Evolutionary conservation across 2,329 filamentous ascomycete genomes (phyloP), one percentile per base, ranked within the genome.

Genomic region (Trichoderma afroharzianum): DNA sequence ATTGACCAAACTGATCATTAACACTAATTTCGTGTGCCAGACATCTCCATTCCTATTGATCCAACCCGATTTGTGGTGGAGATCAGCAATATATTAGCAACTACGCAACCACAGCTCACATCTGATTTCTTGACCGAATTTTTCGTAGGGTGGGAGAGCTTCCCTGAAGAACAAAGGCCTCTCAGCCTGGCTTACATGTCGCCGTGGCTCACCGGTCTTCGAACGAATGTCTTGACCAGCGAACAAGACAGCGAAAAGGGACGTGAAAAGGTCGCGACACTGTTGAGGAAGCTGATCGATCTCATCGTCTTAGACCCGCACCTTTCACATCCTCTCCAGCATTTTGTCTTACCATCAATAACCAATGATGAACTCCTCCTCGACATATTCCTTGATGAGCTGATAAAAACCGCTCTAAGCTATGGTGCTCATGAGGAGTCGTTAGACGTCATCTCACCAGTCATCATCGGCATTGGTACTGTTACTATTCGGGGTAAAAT

Each of bases 121-220:
- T 87, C 86, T 8, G 90, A 92, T 76, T 92, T 92, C 75, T 77
- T 92, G 50, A 91, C 90, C n/a, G 90, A 92, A 76, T 92, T 92
- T 77, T 92, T 92, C 72, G 88, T 91, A 28, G 89, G 90, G 21
- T 92, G 90, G 90, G 89, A 91, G 74, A 91, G 89, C 76, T 90
- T 92, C 75, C 86, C 88, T 1, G 87, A 90, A 39, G 88, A 91
- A 70, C 90, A 92, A 76, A 89, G 90, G 74, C 88, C 90, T 1
- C 78, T 92, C 28, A 91, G 89, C 74, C 82, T 92, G 33, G 87
- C 89, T 6, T 92, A 92, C 77, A 91, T 92, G 88, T 88, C 90
- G 6, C 90, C 90, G 2, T 92, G 90, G 90, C 82, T 92, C 47
- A 84, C 87, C 6, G 87, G 89, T 14, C 80, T 92, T 39, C 86